Base-by-base conservation (phyloP, 352 stramenopile genomes). In the Pythium rishiriense region DNA sequence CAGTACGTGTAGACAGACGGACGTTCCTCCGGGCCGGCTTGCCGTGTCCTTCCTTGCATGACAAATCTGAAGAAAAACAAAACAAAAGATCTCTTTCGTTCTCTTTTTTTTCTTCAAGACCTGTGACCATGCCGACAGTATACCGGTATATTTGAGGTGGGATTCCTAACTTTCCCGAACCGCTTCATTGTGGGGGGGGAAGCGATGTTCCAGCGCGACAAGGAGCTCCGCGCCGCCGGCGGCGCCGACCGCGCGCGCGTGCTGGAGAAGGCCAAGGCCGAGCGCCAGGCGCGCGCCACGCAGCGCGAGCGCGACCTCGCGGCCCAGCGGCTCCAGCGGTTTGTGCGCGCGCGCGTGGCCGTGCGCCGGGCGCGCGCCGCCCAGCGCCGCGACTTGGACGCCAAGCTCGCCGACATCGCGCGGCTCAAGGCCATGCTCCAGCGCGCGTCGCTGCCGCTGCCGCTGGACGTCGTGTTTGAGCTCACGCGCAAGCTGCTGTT, bases 11-110 rank as follows among this genome's bases (percentile, higher is more conserved):
- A 60, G 37, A 31, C 87, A 8, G 42, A 24, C 24, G 2, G 19
- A 15, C 7, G 53, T 74, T 89, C 62, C 88, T 91, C 71, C 88
- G n/a, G n/a, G n/a, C n/a, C n/a, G n/a, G n/a, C n/a, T n/a, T n/a
- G n/a, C n/a, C n/a, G n/a, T n/a, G n/a, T n/a, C n/a, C n/a, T n/a
- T n/a, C n/a, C n/a, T n/a, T n/a, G n/a, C n/a, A n/a, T n/a, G n/a
- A n/a, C n/a, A n/a, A n/a, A n/a, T n/a, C n/a, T n/a, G n/a, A n/a
- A n/a, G n/a, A n/a, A n/a, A n/a, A n/a, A n/a, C n/a, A n/a, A n/a
- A n/a, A n/a, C n/a, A n/a, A n/a, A n/a, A n/a, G n/a, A n/a, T n/a
- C n/a, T n/a, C n/a, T n/a, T n/a, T n/a, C n/a, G n/a, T n/a, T n/a
- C n/a, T n/a, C n/a, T n/a, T n/a, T n/a, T n/a, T n/a, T n/a, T n/a